A percentile compares a stretch with the other conserved stretches of the same genome.
phyloP scores from a whole-genome alignment of 2,329 filamentous ascomycete species.

The Stagonosporopsis vannaccii region DNA sequence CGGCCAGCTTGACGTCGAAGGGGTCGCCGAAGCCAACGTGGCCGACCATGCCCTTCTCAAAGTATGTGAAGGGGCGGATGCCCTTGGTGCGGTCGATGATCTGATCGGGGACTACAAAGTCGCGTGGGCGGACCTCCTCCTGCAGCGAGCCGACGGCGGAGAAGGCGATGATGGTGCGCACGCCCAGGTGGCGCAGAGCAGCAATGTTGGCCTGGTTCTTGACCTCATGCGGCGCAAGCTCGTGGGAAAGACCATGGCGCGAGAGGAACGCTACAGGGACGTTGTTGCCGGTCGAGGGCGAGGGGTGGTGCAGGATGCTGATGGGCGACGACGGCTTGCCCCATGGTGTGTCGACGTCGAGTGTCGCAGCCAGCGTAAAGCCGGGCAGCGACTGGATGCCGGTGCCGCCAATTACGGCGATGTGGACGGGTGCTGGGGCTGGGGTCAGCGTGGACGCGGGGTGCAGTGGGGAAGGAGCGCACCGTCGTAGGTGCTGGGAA shows the following conservation, averaged over 20 bases:
- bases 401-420: slow-evolving; percentile 72
- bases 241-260: slow-evolving; percentile 87
- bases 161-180: slow-evolving; percentile 91
- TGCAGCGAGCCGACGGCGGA: slow-evolving; percentile 91
- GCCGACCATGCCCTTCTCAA: slow-evolving; percentile 87
- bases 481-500: slow-evolving; percentile 45
- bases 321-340: slow-evolving; percentile 79
- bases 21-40: slow-evolving; percentile 97
- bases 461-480: slow-evolving; percentile 10
- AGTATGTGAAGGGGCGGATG: slow-evolving; percentile 92
- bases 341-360: slow-evolving; percentile 87
- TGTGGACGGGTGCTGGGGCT: slow-evolving; percentile 55
- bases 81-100: slow-evolving; percentile 98
- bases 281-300: slow-evolving; percentile 68
- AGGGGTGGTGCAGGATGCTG: slow-evolving; percentile 85
- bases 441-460: slow-evolving; percentile 17
- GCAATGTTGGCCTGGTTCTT: slow-evolving; percentile 94
- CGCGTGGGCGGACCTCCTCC: slow-evolving; percentile 91
- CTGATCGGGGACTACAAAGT: slow-evolving; percentile 96
- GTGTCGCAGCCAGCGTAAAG: slow-evolving; percentile 81
- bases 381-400: slow-evolving; percentile 86
- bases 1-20: slow-evolving; percentile 80
- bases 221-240: slow-evolving; percentile 93
- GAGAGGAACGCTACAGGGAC: slow-evolving; percentile 87
- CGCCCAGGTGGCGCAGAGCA: slow-evolving; percentile 89